A percentile compares a stretch with the other conserved stretches of the same genome.
phyloP scores from a whole-genome alignment of 1,139 yeast genomes.

The Diutina neorugosa region DNA sequence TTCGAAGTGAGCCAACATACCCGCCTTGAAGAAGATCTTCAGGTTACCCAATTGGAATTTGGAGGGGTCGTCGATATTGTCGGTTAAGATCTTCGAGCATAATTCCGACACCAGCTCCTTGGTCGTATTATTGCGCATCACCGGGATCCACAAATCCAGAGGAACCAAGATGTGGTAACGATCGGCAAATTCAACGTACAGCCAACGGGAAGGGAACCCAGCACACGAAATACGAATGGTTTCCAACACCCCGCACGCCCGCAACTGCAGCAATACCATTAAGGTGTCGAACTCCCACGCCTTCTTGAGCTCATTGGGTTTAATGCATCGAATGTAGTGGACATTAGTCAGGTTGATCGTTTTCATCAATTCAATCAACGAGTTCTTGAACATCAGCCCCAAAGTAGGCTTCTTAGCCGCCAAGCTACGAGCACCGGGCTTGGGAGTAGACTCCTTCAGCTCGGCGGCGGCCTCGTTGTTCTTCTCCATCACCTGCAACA shows the following conservation, averaged over 20 bases:
- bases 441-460: slow-evolving; percentile 18
- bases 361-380: slow-evolving; percentile 83
- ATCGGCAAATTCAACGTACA: slow-evolving; percentile 85
- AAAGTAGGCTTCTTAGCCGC: slow-evolving; percentile 59
- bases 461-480: slow-evolving; percentile 43
- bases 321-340: slow-evolving; percentile 94
- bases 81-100: slow-evolving; percentile 55
- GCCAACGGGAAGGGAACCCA: slow-evolving; percentile 95
- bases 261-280: slow-evolving; percentile 87
- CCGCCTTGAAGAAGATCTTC: slow-evolving; percentile 92
- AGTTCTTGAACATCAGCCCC: slow-evolving; percentile 88
- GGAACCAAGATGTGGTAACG: slow-evolving; percentile 77
- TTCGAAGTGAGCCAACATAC: slow-evolving; percentile 88
- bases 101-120: slow-evolving; percentile 49
- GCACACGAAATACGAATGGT: slow-evolving; percentile 95
- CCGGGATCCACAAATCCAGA: slow-evolving; percentile 56
- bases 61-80: slow-evolving; percentile 46
- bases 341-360: slow-evolving; percentile 92
- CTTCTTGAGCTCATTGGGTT: slow-evolving; percentile 85
- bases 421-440: slow-evolving; percentile 2
- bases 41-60: slow-evolving; percentile 83
- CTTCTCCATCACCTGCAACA: slow-evolving; percentile 55
- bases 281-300: slow-evolving; percentile 96
- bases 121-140: slow-evolving; percentile 43
- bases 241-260: slow-evolving; percentile 98